phyloP scores from a whole-genome alignment of 345 rosid genomes.

The Pugionium dolabratum region DNA sequence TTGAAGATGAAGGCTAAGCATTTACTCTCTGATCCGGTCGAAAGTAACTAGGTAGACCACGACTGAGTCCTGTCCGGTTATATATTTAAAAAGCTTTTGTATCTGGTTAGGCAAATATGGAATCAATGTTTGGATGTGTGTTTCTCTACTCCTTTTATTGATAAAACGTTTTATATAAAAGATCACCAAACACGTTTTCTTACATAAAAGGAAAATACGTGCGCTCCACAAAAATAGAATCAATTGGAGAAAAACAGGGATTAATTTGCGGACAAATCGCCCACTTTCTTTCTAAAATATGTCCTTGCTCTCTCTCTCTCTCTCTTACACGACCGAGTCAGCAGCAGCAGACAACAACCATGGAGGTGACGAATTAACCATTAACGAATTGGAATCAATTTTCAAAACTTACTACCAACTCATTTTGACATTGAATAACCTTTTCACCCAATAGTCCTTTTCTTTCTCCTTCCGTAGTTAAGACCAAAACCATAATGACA shows the following conservation, averaged over 20 bases:
- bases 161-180: not conserved
- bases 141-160: slow-evolving; percentile 3
- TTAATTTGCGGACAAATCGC: slow-evolving; percentile 33
- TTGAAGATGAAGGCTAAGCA: slow-evolving; percentile 60
- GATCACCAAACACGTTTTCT: slow-evolving; percentile 28
- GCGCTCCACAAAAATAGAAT: slow-evolving; percentile 36
- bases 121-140: slow-evolving; percentile 22
- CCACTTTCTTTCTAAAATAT: slow-evolving; percentile 34
- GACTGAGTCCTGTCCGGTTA: slow-evolving; percentile 4
- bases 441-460: slow-evolving; percentile 14
- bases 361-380: slow-evolving; percentile 17
- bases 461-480: slow-evolving; percentile 14
- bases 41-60: slow-evolving; percentile 4
- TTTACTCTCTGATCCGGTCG: slow-evolving; percentile 31
- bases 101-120: slow-evolving; percentile 11
- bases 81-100: not conserved
- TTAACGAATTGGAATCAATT: slow-evolving; percentile 27
- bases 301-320: not conserved
- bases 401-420: slow-evolving; percentile 33
- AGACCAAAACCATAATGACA: slow-evolving; percentile 27
- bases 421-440: slow-evolving; percentile 35
- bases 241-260: slow-evolving; percentile 31
- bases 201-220: slow-evolving; percentile 30
- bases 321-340: slow-evolving; percentile 39
- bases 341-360: slow-evolving; percentile 32